Evolutionary conservation across 1,284 basidiomycete species (phyloP).

Genomic region (Ceratobasidium sp.): DNA sequence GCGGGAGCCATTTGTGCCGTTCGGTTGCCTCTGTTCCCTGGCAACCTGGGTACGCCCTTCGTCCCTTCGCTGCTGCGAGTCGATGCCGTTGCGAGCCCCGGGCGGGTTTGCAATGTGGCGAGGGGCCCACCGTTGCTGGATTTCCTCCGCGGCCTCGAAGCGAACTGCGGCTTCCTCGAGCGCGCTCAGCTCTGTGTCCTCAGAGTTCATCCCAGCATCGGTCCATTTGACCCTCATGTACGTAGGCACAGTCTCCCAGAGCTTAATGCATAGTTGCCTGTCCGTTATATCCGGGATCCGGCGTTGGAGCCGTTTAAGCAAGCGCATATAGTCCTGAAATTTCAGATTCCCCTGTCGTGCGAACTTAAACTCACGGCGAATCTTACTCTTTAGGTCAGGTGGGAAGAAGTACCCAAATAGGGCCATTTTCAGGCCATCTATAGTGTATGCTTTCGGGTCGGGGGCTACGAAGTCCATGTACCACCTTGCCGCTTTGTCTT

Average conservation of each 20-base stretch:
- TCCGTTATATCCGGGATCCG: constrained; percentile 24
- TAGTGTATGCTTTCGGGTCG: constrained; percentile 3
- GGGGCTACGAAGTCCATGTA: constrained; percentile 38
- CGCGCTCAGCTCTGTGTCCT: constrained; percentile 3
- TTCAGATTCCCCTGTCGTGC: constrained; percentile 47
- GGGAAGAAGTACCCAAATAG: constrained; percentile 65
- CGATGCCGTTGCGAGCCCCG: not conserved
- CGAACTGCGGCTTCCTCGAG: constrained; percentile 38
- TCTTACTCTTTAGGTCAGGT: constrained; percentile 55
- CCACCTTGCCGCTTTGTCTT: constrained; percentile 17
- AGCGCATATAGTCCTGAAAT: constrained; percentile 51
- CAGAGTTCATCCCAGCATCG: constrained; percentile 18
- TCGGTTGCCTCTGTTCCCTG: no score
- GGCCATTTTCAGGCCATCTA: not conserved
- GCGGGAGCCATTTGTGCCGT: no score
- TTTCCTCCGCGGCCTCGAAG: constrained; percentile 1
- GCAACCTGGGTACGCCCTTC: no score
- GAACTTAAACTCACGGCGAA: constrained; percentile 48
- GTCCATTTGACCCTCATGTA: constrained; percentile 43
- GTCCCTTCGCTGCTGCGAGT: not conserved
- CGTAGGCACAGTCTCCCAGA: constrained; percentile 36
- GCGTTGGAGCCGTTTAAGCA: constrained; percentile 7
- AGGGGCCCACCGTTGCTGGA: not conserved
- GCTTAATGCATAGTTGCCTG: not conserved
- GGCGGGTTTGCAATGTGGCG: no score